Evolutionary conservation across 345 rosid genomes (phyloP).

Genomic region (Gossypium bickii): DNA sequence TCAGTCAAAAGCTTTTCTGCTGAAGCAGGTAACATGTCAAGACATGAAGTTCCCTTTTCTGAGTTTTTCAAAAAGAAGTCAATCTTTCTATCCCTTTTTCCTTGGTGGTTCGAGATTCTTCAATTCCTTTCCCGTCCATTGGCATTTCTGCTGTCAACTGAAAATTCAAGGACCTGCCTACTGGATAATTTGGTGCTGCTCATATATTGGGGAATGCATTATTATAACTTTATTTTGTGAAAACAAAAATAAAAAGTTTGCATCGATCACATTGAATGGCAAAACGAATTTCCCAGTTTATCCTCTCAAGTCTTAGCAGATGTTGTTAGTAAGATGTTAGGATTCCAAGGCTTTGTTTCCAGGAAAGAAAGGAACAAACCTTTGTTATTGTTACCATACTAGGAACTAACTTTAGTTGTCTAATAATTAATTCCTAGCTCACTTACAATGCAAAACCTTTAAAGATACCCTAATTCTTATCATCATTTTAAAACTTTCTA

Average conservation of each 20-base stretch:
- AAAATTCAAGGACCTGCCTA: background rate
- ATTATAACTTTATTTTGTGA: background rate
- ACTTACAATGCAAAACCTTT: background rate
- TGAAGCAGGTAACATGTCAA: background rate
- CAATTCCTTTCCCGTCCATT: background rate
- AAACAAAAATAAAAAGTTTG: background rate
- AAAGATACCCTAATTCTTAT: background rate
- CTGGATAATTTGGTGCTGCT: background rate
- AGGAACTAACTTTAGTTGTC: background rate
- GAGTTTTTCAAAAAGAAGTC: background rate
- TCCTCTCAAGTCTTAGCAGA: background rate
- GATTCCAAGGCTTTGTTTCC: background rate
- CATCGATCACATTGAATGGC: background rate
- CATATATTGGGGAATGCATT: background rate
- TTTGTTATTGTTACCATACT: background rate
- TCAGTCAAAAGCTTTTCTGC: background rate
- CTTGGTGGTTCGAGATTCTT: background rate
- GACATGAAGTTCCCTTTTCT: background rate
- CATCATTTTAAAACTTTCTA: background rate
- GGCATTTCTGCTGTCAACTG: constrained; percentile 3
- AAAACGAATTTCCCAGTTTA: background rate
- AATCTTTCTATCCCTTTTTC: background rate
- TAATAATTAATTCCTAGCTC: background rate
- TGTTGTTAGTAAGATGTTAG: background rate
- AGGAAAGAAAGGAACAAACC: background rate